Evolutionary conservation across 176 grass and related monocot species (phyloP).

Genomic region (Hordeum marinum): DNA sequence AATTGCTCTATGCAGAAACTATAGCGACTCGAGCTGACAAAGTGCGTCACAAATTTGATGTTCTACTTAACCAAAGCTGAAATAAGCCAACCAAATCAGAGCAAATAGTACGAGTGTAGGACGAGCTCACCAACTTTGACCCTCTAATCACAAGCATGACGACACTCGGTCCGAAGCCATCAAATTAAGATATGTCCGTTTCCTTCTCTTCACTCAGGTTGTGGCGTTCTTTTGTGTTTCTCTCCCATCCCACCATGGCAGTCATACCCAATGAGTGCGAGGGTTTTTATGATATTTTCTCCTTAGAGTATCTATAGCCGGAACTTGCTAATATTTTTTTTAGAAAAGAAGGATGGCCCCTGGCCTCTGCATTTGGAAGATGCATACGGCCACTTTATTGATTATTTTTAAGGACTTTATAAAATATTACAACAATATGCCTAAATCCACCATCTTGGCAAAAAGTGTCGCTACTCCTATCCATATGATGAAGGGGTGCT

Average conservation of each 20-base stretch:
- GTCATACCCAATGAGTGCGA: background rate
- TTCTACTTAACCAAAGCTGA: background rate
- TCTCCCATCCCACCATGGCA: background rate
- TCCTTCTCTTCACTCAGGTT: background rate
- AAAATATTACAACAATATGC: no score
- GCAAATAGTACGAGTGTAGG: background rate
- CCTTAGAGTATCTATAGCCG: no score
- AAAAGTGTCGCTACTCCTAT: no score
- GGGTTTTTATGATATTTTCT: no score
- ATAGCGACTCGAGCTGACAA: background rate
- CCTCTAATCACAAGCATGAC: background rate
- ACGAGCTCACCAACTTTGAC: background rate
- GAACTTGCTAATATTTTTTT: no score
- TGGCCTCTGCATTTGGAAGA: no score
- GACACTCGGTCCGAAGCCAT: background rate
- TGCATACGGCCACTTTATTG: no score
- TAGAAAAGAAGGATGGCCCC: no score
- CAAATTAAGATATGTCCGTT: no score
- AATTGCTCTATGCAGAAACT: background rate
- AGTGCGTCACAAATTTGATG: background rate
- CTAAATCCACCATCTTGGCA: no score
- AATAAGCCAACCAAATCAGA: background rate
- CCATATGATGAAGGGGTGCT: no score
- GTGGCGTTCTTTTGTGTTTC: background rate
- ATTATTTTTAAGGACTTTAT: no score